phyloP scores from a whole-genome alignment of 202 grass and related monocot species.

The Musa balbisiana region DNA sequence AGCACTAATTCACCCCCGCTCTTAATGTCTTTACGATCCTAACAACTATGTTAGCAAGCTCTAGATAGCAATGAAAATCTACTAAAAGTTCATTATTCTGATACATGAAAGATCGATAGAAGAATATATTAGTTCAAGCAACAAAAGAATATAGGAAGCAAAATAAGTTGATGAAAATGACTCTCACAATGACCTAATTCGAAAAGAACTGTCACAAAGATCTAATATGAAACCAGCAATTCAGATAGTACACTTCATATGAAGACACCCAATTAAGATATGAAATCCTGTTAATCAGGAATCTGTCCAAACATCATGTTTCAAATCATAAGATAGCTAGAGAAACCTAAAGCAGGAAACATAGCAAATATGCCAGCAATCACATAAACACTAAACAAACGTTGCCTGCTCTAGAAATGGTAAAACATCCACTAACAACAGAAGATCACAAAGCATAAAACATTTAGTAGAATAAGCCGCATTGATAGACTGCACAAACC shows the following conservation, averaged over 20 bases:
- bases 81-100: no score
- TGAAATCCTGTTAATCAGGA: background rate
- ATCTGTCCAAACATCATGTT: background rate
- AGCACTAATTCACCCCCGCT: no score
- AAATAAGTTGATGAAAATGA: background rate
- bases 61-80: no score
- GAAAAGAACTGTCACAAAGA: background rate
- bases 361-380: background rate
- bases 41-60: no score
- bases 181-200: no score
- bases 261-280: background rate
- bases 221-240: background rate
- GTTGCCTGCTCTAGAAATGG: slow-evolving; percentile 5
- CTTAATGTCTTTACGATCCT: no score
- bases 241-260: background rate
- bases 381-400: background rate
- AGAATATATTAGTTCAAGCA: background rate
- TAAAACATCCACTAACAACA: slow-evolving; percentile 3
- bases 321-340: background rate
- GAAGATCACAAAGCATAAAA: background rate
- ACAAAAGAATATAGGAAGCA: background rate
- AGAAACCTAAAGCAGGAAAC: background rate
- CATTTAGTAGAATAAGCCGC: background rate
- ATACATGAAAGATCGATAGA: background rate
- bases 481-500: slow-evolving; percentile 31